These are phyloP conservation scores for Syzygium aromaticum DNA, from an alignment of 345 rosid species.

Conservation along the genomic window DNA sequence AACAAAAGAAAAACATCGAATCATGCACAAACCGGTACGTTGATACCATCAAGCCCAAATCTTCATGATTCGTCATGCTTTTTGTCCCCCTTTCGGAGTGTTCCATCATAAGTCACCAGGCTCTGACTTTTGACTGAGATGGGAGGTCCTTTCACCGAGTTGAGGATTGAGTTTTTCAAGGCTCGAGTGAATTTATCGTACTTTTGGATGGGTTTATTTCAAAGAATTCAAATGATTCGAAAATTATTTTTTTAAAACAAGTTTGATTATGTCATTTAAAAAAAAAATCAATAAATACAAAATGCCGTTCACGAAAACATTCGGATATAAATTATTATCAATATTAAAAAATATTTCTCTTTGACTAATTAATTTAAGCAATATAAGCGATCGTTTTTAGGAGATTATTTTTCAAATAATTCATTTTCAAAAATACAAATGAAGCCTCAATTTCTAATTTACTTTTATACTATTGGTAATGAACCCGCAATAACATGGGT, in stretches of 20 bases:
- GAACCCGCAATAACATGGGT: background rate
- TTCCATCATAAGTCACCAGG: background rate
- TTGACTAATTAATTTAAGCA: background rate
- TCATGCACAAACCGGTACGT: background rate
- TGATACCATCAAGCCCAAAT: background rate
- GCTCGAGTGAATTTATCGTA: background rate
- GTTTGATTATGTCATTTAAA: too few relatives aligned
- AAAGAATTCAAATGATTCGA: background rate
- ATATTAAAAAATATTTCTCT: background rate
- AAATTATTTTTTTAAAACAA: background rate
- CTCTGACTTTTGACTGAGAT: background rate
- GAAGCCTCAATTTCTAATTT: background rate
- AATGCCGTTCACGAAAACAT: background rate
- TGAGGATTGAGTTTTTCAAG: background rate
- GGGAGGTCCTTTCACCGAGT: background rate
- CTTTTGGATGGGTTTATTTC: background rate
- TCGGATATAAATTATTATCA: background rate
- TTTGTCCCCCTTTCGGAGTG: background rate
- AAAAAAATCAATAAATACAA: too few relatives aligned
- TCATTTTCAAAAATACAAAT: fast-evolving
- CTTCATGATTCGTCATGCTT: background rate
- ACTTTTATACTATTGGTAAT: background rate
- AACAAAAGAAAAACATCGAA: background rate
- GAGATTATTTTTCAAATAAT: background rate
- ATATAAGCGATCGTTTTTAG: background rate